Conservation (phyloP, 345 rosid species). For the Syzygium aromaticum region DNA sequence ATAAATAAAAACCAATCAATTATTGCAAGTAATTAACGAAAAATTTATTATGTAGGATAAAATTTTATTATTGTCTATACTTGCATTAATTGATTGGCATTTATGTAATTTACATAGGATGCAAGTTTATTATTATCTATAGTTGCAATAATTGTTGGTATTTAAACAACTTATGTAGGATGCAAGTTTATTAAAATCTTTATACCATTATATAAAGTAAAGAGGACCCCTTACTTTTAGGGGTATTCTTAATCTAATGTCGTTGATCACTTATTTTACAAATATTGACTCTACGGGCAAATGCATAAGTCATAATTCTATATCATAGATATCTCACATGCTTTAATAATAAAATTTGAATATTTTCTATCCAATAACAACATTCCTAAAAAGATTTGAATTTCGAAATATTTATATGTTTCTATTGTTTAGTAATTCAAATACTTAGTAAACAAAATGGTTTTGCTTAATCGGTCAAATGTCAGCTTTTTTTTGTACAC, state of each 20-base stretch:
- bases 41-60: background rate
- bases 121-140: background rate
- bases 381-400: background rate
- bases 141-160: background rate
- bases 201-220: background rate
- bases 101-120: background rate
- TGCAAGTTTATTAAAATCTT: background rate
- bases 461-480: background rate
- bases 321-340: background rate
- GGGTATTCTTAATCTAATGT: background rate
- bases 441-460: background rate
- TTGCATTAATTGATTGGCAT: background rate
- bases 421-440: background rate
- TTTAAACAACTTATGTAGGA: background rate
- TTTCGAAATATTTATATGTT: background rate
- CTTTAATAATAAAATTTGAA: background rate
- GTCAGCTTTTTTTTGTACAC: background rate
- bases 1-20: background rate
- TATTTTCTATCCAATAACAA: background rate
- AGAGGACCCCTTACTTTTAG: background rate
- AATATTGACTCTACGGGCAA: background rate
- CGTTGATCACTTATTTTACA: background rate
- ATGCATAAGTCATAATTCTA: background rate
- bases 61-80: background rate
- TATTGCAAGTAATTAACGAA: background rate